phyloP scores from a whole-genome alignment of 2,329 filamentous ascomycete species.

The Achaetomium macrosporum region DNA sequence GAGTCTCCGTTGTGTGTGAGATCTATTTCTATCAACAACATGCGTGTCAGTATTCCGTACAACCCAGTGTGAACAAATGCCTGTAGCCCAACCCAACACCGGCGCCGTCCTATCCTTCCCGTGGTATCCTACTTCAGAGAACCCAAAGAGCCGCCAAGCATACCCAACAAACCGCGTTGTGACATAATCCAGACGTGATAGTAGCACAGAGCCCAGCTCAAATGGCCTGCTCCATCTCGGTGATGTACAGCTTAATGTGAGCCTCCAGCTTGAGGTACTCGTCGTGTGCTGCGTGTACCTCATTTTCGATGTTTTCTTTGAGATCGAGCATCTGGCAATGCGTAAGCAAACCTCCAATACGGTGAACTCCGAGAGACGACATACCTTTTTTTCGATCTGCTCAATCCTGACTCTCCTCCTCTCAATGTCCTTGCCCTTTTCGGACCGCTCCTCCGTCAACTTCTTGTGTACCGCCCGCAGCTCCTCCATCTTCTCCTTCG shows the following conservation, averaged over 20 bases:
- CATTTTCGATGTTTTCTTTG: constrained; percentile 94
- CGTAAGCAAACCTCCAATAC: constrained; percentile 25
- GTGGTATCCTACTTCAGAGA: constrained; percentile 30
- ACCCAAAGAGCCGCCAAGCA: background rate
- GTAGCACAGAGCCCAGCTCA: constrained; percentile 21
- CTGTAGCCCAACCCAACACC: constrained; percentile 3
- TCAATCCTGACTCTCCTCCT: constrained; percentile 87
- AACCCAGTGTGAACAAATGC: background rate
- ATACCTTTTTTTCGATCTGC: constrained; percentile 96
- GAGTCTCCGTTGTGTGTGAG: background rate
- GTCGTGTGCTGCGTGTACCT: constrained; percentile 83
- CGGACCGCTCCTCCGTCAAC: constrained; percentile 75
- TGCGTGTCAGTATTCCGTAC: constrained; percentile 1
- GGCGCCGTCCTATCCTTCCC: constrained; percentile 11
- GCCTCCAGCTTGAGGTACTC: constrained; percentile 97
- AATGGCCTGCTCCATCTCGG: constrained; percentile 93
- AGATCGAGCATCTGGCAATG: constrained; percentile 79
- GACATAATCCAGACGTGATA: constrained; percentile 23
- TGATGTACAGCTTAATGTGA: constrained; percentile 96
- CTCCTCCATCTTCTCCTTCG: constrained; percentile 86
- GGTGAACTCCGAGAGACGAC: constrained; percentile 18
- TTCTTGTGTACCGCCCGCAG: constrained; percentile 72
- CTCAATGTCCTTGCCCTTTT: constrained; percentile 90
- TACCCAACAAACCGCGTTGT: constrained; percentile 24
- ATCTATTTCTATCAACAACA: background rate